phyloP scores from a whole-genome alignment of 2,329 filamentous ascomycete species.

The Lachnellula willkommii region DNA sequence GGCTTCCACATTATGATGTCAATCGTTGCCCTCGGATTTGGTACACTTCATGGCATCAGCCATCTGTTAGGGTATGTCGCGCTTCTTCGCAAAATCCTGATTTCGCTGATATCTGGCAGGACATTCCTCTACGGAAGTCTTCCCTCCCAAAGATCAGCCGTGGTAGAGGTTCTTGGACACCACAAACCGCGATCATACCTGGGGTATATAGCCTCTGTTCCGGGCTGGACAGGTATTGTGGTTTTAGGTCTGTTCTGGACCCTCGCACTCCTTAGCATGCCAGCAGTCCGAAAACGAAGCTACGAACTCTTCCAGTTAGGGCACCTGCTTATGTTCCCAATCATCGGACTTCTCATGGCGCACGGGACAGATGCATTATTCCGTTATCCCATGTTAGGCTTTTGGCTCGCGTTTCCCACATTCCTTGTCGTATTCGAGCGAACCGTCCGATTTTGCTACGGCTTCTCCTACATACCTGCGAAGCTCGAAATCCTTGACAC shows the following conservation, averaged over 20 bases:
- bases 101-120: neutral
- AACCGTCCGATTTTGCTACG: slow-evolving; percentile 38
- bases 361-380: slow-evolving; percentile 48
- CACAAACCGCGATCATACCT: slow-evolving; percentile 40
- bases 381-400: slow-evolving; percentile 52
- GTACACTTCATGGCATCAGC: slow-evolving; percentile 48
- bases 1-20: slow-evolving; percentile 52
- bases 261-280: slow-evolving; percentile 44
- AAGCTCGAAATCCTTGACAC: slow-evolving; percentile 45
- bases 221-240: slow-evolving; percentile 47
- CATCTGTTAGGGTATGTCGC: slow-evolving; percentile 41
- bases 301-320: slow-evolving; percentile 54
- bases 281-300: slow-evolving; percentile 44
- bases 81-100: neutral
- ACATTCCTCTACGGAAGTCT: slow-evolving; percentile 47
- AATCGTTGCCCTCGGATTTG: slow-evolving; percentile 44
- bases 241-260: slow-evolving; percentile 46
- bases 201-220: slow-evolving; percentile 40
- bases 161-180: slow-evolving; percentile 33
- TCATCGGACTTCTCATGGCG: slow-evolving; percentile 50
- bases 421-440: slow-evolving; percentile 47
- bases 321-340: slow-evolving; percentile 53
- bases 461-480: slow-evolving; percentile 45
- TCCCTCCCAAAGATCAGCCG: slow-evolving; percentile 38
- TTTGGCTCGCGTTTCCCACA: slow-evolving; percentile 50